These are phyloP conservation scores for Parathielavia appendiculata DNA, from an alignment of 495 filamentous ascomycete genomes.

Conservation along the genomic window DNA sequence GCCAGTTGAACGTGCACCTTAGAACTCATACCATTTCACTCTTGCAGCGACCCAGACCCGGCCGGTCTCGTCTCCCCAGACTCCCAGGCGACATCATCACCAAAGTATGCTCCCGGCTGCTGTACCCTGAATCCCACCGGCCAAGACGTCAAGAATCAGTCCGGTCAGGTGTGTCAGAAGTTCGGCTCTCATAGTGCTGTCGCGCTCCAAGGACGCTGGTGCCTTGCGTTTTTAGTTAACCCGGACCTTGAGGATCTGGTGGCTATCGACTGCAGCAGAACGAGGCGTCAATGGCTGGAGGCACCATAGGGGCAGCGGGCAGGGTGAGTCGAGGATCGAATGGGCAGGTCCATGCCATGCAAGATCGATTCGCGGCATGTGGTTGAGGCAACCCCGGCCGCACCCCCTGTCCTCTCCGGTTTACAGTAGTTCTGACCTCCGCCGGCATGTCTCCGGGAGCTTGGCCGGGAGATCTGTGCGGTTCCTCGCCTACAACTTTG, in stretches of 20 bases:
- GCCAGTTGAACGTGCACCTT: no score
- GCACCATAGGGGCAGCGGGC: no score
- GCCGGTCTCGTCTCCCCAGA: background rate
- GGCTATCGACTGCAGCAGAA: background rate
- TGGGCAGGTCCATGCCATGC: background rate
- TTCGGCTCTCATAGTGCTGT: no score
- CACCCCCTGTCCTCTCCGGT: conserved; percentile 17
- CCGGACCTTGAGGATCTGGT: background rate
- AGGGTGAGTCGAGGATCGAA: background rate
- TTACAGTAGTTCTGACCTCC: conserved; percentile 21
- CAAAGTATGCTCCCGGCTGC: background rate
- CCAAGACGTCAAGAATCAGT: background rate
- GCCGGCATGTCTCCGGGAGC: conserved; percentile 21
- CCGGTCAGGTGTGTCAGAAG: no score
- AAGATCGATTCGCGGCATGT: background rate
- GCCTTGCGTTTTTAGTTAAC: no score
- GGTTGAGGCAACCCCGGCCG: background rate
- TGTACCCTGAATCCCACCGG: background rate
- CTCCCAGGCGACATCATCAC: no score
- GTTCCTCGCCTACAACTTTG: background rate
- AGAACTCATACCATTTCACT: background rate
- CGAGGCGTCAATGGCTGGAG: background rate
- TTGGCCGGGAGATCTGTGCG: conserved; percentile 17
- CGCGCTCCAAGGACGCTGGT: no score
- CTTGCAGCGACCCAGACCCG: background rate